These are phyloP conservation scores for Eucalyptus polybractea DNA, from an alignment of 345 rosid genomes.

Conservation along the genomic window DNA sequence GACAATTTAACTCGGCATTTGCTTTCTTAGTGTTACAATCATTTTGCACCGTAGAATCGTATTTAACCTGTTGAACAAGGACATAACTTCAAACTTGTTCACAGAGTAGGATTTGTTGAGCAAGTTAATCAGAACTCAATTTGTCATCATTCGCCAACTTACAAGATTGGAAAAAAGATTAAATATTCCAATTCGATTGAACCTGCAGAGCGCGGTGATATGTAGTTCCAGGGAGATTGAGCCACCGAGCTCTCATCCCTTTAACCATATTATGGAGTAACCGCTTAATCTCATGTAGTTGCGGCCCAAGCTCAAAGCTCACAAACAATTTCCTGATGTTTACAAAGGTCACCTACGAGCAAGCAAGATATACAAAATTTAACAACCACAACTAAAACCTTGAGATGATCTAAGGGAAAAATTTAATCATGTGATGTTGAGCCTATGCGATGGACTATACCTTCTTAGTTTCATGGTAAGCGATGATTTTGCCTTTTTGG, in stretches of 20 bases:
- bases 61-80: too few species aligned
- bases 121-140: too few species aligned
- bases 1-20: too few species aligned
- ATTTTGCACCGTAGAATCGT: too few species aligned
- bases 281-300: not conserved
- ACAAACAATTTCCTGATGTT: constrained; percentile 17
- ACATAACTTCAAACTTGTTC: too few species aligned
- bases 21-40: too few species aligned
- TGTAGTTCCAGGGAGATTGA: constrained; percentile 25
- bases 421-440: not conserved
- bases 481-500: not conserved
- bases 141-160: too few species aligned
- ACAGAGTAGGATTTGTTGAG: too few species aligned
- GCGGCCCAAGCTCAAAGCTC: constrained; percentile 21
- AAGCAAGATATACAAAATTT: not conserved
- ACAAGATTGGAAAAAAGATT: too few species aligned
- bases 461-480: constrained; percentile 4
- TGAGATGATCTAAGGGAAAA: not conserved
- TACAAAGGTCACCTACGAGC: constrained; percentile 11
- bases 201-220: constrained; percentile 13
- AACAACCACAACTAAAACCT: not conserved
- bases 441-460: not conserved
- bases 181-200: too few species aligned
- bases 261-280: constrained; percentile 2
- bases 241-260: constrained; percentile 18